Base-by-base conservation (phyloP, 805 yeast genomes). In the Phaffomyces thermotolerans region DNA sequence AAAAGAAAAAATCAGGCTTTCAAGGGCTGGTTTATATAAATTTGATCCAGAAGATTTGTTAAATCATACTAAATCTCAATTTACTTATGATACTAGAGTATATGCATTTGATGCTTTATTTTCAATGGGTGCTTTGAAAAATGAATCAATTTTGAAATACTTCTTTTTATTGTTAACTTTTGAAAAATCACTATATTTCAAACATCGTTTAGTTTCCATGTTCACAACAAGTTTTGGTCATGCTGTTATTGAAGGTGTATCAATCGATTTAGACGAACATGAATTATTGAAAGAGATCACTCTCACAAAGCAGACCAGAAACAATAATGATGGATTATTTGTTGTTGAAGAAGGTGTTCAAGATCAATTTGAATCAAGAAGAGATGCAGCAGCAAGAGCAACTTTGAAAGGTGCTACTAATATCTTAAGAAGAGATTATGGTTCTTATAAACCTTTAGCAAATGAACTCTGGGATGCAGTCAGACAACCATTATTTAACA, bases 51-150 rank as follows among this genome's bases (percentile, higher is more conserved):
- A 76, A 49, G 81, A 81, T 45, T 57, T 82, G 44, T 53, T 84
- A 32, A 65, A 71, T 39, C 72, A 72, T 52, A 76, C 90, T 0
- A 64, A 67, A 36, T 64, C 69, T 0, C 65, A 62, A n/a, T 67
- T 66, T 44, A 62, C 69, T 8, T 63, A 67, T 20, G 80, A 77
- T 20, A 71, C 86, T 1, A 63, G 95, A 35, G 54, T 83, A 9
- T 72, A 73, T 24, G 90, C 96, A 0, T 81, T 86, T 57, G 73
- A 76, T 44, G 84, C 88, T 0, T 56, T 93, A 27, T 65, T 93
- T 41, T 52, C 73, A 4, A 64, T 86, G 38, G 96, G 97, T 18
- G 96, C 93, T 1, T 61, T 90, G 49, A 81, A 79, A 46, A 85
- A 86, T 53, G 60, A 68, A 13, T 66, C 69, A 27, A 67, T 89